Base-by-base conservation (phyloP, 2,329 filamentous ascomycete species). In the Pleoardoris graminearum region DNA sequence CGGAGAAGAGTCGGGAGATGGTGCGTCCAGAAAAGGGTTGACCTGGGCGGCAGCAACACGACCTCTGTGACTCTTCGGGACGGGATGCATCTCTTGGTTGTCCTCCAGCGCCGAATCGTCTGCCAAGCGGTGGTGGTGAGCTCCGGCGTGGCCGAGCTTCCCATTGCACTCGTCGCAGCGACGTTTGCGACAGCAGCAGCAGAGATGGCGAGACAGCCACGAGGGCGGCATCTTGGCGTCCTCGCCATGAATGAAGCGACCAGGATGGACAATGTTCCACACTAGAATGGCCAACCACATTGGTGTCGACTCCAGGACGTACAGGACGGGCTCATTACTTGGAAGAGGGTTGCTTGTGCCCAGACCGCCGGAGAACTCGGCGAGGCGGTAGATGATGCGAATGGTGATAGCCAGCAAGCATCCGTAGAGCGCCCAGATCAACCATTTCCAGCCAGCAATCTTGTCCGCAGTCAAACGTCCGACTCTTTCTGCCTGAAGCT, bases 311-410 rank as follows among this genome's bases (percentile, higher is more conserved):
- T 86, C 82, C 55, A 75, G 78, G 1, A 67, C 65, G 54, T 80
- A 82, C 32, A 79, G 74, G 60, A 81, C 85, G 4, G 63, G 75
- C 62, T 85, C 81, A 57, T 82, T 74, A 38, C 67, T 75, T 1
- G 79, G 75, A 25, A 82, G 70, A 0, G 72, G 69, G 61, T 79
- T 80, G 27, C 68, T 59, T n/a, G 50, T 12, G 41, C 66, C 66
- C 30, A 79, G 59, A 23, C 79, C 80, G 2, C 70, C 70, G 0
- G 76, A 75, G 59, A 80, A 86, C 65, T 86, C 82, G 48, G 75
- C 67, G 3, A 86, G 73, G 39, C 83, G 80, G 69, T 80, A 86
- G 55, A 84, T 78, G 62, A 85, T 84, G 38, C 84, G 80, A 37
- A 62, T 48, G 0, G 77, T 77, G 55, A 80, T 80, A 30, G 79